Evolutionary conservation across 2,329 filamentous ascomycete species (phyloP), one percentile per base, ranked within the genome.

Genomic region (Colletotrichum neosansevieriae): DNA sequence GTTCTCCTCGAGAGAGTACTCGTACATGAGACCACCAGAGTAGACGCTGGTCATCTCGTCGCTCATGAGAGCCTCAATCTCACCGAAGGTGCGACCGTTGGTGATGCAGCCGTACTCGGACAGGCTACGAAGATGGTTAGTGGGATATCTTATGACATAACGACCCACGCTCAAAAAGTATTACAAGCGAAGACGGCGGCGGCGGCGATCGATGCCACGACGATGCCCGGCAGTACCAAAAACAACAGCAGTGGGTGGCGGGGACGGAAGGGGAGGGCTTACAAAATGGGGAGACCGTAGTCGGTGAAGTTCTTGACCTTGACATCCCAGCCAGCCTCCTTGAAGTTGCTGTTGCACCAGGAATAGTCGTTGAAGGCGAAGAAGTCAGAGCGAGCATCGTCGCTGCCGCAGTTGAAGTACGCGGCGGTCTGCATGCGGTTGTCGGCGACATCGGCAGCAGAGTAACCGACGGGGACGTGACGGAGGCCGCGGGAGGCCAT

Each of bases 21-120:
- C 94, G 83, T 98, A 99, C 79, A 98, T 92, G 44, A 99, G 88
- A 79, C 96, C 96, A 75, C 96, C 96, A 45, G 94, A 98, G 88
- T 97, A 98, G 75, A 98, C 94, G 17, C 80, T 74, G 7, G 91
- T 94, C 95, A 98, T 98, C 69, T 97, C 79, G 19, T 80, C 81
- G 80, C 84, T 88, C 91, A 98, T 98, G 66, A 99, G 85, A 51
- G 94, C 86, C 54, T 81, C 80, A 59, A 98, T 82, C 83, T 98
- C 95, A 68, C 89, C 85, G 76, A 97, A 99, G 76, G 91, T 84
- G 74, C 95, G 94, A 69, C 84, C 88, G 85, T 93, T 94, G 77
- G 88, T 91, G 81, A 78, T 94, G 84, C 96, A 99, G 71, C 96
- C 96, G 78, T 92, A 98, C 81, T 98, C 96, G 58, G 94, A 98